Evolutionary conservation across 768 basidiomycete species (phyloP).

Genomic region (Hygrophoropsis aurantiaca): DNA sequence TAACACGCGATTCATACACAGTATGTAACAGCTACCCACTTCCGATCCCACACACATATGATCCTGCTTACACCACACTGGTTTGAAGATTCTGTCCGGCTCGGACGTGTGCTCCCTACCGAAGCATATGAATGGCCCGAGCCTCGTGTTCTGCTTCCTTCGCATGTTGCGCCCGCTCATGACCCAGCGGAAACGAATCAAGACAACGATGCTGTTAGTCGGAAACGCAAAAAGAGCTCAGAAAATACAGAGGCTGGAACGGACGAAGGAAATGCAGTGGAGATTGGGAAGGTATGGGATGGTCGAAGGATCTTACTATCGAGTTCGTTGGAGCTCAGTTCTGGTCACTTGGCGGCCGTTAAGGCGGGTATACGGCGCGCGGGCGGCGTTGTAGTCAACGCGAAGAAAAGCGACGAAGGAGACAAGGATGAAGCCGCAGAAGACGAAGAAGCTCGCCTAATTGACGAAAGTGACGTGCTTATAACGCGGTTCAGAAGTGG

Average conservation of each 20-base stretch:
- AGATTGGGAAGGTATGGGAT: constrained; percentile 54
- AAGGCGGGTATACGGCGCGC: constrained; percentile 58
- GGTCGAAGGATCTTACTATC: constrained; percentile 63
- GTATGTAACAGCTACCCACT: constrained; percentile 54
- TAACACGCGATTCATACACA: constrained; percentile 17
- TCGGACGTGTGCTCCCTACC: constrained; percentile 55
- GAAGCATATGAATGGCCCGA: constrained; percentile 73
- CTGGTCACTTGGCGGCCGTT: constrained; percentile 51
- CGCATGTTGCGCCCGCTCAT: constrained; percentile 10
- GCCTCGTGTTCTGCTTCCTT: constrained; percentile 46
- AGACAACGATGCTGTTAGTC: constrained; percentile 13
- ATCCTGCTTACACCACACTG: constrained; percentile 85
- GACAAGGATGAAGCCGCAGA: constrained; percentile 22
- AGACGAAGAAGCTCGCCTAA: constrained; percentile 38
- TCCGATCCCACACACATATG: constrained; percentile 56
- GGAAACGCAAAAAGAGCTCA: constrained; percentile 23
- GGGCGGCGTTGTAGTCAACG: constrained; percentile 56
- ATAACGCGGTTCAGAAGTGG: constrained; percentile 72
- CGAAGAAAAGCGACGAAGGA: constrained; percentile 45
- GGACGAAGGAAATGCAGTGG: constrained; percentile 23
- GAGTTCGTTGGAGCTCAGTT: constrained; percentile 52
- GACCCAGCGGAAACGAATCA: constrained; percentile 13
- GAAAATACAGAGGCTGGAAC: constrained; percentile 22
- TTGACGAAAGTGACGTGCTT: constrained; percentile 66
- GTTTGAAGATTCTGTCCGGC: constrained; percentile 78